Evolutionary conservation across 768 basidiomycete species (phyloP).

Genomic region (Trichaptum fuscoviolaceum): DNA sequence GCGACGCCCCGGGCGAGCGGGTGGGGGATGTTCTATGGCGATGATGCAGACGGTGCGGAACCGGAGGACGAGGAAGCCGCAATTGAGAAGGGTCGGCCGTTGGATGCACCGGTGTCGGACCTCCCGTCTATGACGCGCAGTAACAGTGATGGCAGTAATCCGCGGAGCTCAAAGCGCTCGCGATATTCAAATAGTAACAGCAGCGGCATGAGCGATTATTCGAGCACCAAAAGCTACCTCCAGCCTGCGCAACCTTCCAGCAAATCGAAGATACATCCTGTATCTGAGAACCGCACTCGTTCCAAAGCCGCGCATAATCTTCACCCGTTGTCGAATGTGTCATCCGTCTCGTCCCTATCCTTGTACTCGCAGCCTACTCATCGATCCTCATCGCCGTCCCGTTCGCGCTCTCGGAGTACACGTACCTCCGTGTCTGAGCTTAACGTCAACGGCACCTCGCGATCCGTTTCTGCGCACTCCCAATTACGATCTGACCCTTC

Average conservation of each 20-base stretch:
- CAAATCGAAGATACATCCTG: not conserved
- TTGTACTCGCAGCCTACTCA: not conserved
- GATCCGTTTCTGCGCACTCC: constrained; percentile 14
- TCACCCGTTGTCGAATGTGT: not conserved
- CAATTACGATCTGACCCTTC: constrained; percentile 48
- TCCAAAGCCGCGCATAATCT: not conserved
- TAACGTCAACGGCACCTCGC: not conserved
- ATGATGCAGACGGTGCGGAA: not conserved
- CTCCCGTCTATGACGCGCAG: not conserved
- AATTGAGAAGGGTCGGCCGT: not conserved
- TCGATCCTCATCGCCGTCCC: not conserved
- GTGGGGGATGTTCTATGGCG: not conserved
- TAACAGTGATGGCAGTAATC: not conserved
- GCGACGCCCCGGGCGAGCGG: not conserved
- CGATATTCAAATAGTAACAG: not conserved
- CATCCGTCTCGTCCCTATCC: not conserved
- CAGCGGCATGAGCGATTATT: not conserved
- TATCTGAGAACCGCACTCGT: not conserved
- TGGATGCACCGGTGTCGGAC: not conserved
- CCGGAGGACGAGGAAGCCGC: not conserved
- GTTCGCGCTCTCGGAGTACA: not conserved
- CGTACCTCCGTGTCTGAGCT: not conserved
- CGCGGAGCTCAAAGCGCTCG: not conserved
- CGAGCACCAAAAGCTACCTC: not conserved
- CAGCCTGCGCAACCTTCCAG: not conserved